phyloP scores from a whole-genome alignment of 495 filamentous ascomycete genomes.

The Acidiella bohemica region DNA sequence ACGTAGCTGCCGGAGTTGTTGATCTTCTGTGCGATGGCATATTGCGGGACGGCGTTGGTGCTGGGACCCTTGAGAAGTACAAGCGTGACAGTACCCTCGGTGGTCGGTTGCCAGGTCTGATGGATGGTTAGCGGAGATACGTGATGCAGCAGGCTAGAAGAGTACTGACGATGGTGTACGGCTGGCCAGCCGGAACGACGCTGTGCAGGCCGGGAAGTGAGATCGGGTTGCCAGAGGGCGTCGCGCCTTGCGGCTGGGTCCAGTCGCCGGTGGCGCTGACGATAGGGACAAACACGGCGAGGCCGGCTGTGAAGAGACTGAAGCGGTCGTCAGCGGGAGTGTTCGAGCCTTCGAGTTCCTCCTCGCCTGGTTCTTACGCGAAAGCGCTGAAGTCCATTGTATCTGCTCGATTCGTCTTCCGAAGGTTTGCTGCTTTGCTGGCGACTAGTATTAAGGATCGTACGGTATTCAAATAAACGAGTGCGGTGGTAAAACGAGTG shows the following conservation, averaged over 20 bases:
- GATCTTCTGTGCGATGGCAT: constrained; percentile 42
- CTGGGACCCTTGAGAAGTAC: constrained; percentile 50
- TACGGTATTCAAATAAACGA: too few species aligned
- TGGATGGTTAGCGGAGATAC: neutral
- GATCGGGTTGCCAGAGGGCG: constrained; percentile 46
- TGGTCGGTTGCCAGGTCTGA: constrained; percentile 43
- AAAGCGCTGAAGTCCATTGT: neutral
- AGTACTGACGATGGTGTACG: constrained; percentile 36
- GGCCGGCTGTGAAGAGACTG: constrained; percentile 16
- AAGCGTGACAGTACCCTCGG: constrained; percentile 40
- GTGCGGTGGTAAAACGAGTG: too few species aligned
- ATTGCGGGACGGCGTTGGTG: constrained; percentile 40
- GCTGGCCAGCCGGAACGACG: constrained; percentile 40
- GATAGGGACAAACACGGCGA: constrained; percentile 27
- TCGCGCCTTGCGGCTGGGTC: constrained; percentile 35
- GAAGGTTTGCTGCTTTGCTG: too few species aligned
- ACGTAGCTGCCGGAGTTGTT: constrained; percentile 44
- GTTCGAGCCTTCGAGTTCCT: too few species aligned
- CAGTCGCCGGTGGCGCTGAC: constrained; percentile 38
- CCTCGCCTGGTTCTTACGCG: too few species aligned
- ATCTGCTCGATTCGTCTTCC: too few species aligned
- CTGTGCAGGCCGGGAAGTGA: constrained; percentile 37
- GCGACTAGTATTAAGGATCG: too few species aligned
- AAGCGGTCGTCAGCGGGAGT: too few species aligned
- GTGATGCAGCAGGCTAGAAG: neutral